Conservation (phyloP, 2,329 filamentous ascomycete species). For the Fusarium armeniacum region DNA sequence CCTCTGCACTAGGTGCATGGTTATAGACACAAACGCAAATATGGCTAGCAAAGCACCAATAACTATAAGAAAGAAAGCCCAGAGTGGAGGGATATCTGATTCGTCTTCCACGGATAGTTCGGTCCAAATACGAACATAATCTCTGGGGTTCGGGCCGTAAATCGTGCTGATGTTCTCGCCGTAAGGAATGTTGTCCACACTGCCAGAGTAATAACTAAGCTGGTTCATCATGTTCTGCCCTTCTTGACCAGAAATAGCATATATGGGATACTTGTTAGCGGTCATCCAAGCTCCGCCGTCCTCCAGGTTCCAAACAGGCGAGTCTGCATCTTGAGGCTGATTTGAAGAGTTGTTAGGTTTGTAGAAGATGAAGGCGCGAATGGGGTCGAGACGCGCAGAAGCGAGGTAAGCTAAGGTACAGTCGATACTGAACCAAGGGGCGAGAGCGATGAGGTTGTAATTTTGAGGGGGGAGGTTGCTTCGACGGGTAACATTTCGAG, state of each 20-base stretch:
- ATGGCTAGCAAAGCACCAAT: conserved; percentile 78
- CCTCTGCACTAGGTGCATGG: conserved; percentile 84
- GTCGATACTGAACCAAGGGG: conserved; percentile 83
- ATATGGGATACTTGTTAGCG: conserved; percentile 82
- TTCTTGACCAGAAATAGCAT: conserved; percentile 78
- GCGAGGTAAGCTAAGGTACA: conserved; percentile 82
- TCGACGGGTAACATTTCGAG: conserved; percentile 79
- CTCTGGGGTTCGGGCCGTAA: conserved; percentile 68
- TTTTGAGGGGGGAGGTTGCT: conserved; percentile 76
- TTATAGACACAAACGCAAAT: conserved; percentile 74
- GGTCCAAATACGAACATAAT: conserved; percentile 73
- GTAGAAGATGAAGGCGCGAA: conserved; percentile 76
- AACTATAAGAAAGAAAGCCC: conserved; percentile 82
- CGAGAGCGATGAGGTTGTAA: conserved; percentile 83
- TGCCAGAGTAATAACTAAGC: conserved; percentile 82
- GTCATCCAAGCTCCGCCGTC: conserved; percentile 80
- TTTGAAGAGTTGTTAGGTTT: conserved; percentile 67
- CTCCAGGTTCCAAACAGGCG: conserved; percentile 77
- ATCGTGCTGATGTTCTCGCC: conserved; percentile 68
- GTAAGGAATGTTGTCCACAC: conserved; percentile 72
- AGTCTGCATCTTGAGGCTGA: conserved; percentile 75
- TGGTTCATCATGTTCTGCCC: conserved; percentile 79
- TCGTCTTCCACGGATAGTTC: conserved; percentile 64
- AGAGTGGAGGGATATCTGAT: conserved; percentile 76
- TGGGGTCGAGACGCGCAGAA: conserved; percentile 68